Conservation (phyloP, 1,284 basidiomycete genomes). For the Schizophyllum commune region DNA sequence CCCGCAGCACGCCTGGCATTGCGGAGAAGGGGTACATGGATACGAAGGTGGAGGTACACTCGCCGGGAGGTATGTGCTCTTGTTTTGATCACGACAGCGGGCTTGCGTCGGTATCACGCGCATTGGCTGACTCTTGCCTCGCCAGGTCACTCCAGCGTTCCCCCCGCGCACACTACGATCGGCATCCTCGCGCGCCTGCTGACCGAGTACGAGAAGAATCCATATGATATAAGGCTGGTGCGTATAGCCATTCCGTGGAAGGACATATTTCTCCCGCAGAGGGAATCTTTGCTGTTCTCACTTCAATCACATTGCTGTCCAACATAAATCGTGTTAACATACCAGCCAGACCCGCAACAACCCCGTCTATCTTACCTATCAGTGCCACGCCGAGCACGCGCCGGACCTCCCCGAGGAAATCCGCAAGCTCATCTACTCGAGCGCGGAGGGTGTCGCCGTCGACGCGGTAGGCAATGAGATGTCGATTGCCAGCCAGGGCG, state of each 20-base stretch:
- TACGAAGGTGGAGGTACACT: constrained; percentile 5
- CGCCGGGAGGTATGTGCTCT: constrained; percentile 6
- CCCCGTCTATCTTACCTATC: constrained; percentile 19
- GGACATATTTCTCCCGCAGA: no score
- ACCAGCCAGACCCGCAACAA: constrained; percentile 14
- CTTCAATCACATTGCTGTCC: constrained; percentile 40
- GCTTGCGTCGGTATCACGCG: no score
- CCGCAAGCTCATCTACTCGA: constrained; percentile 17
- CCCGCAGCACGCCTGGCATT: not conserved
- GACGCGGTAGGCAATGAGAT: no score
- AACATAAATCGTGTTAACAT: constrained; percentile 29
- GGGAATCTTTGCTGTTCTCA: no score
- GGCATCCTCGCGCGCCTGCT: constrained; percentile 9
- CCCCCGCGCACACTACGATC: constrained; percentile 8
- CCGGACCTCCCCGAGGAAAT: constrained; percentile 24
- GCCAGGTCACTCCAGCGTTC: constrained; percentile 2
- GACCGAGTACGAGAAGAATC: constrained; percentile 1
- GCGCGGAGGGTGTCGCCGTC: constrained; percentile 2
- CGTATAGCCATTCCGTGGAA: no score
- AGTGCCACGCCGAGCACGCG: constrained; percentile 28
- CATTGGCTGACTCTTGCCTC: no score
- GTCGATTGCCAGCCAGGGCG: constrained; percentile 12
- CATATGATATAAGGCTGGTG: constrained; percentile 18
- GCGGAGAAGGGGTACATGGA: constrained; percentile 10
- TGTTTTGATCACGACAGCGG: no score